Percentiles rank a stretch among this genome's conserved stretches.
phyloP scores from a whole-genome alignment of 1,284 basidiomycete genomes.

The Ustilago nuda region DNA sequence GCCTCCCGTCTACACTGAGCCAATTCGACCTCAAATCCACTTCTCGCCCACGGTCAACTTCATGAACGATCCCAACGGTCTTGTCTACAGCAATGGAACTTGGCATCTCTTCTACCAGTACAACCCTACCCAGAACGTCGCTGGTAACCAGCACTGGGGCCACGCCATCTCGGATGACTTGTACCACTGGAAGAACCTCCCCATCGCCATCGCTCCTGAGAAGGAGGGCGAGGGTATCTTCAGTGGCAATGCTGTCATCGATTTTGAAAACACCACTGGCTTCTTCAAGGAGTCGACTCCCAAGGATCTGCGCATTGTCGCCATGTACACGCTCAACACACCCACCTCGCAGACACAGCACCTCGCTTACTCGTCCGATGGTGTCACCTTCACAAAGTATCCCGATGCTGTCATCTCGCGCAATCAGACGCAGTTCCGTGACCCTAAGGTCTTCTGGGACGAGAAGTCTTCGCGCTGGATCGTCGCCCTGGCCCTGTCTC shows the following conservation, averaged over 20 bases:
- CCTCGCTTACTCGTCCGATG: constrained; percentile 70
- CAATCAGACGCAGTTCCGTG: constrained; percentile 69
- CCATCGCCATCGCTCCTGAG: constrained; percentile 66
- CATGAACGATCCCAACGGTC: constrained; percentile 72
- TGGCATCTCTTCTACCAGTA: constrained; percentile 72
- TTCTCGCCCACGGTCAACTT: constrained; percentile 66
- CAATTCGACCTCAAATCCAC: constrained; percentile 58
- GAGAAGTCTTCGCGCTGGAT: constrained; percentile 68
- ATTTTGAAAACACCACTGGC: constrained; percentile 71
- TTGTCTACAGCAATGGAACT: constrained; percentile 69
- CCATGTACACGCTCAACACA: constrained; percentile 71
- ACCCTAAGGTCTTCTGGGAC: constrained; percentile 71
- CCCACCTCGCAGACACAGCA: constrained; percentile 68
- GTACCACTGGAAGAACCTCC: constrained; percentile 71
- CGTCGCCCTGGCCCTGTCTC: constrained; percentile 70
- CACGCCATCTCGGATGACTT: constrained; percentile 71
- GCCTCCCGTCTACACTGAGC: constrained; percentile 43
- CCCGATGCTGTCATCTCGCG: constrained; percentile 67
- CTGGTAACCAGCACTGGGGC: constrained; percentile 72
- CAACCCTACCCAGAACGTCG: constrained; percentile 69
- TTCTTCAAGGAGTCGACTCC: constrained; percentile 69
- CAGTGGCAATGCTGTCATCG: constrained; percentile 70
- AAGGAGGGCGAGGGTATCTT: constrained; percentile 66
- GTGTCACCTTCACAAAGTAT: constrained; percentile 70
- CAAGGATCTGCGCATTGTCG: constrained; percentile 69